phyloP scores from a whole-genome alignment of 192 early-diverging fungal species.

The Cetraspora pellucida region DNA sequence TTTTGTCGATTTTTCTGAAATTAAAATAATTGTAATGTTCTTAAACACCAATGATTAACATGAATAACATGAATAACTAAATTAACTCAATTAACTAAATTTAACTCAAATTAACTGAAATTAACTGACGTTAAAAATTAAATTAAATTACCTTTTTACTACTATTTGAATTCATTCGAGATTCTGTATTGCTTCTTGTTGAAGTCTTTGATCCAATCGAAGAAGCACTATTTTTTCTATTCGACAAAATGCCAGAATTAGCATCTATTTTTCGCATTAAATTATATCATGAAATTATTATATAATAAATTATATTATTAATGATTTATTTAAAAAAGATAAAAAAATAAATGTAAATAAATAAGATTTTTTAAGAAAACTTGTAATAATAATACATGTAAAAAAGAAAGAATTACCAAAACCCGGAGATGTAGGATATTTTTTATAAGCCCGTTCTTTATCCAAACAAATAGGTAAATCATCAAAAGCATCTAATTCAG shows the following conservation, averaged over 20 bases:
- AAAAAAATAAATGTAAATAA: no score
- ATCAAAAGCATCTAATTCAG: slow-evolving; percentile 8
- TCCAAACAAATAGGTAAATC: slow-evolving; percentile 2
- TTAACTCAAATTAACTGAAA: no score
- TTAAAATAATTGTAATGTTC: neutral
- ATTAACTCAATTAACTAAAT: no score
- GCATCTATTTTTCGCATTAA: neutral
- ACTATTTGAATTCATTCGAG: neutral
- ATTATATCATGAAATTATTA: no score
- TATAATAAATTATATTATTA: no score
- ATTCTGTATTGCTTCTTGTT: neutral
- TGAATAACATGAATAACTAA: no score
- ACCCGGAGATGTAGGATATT: neutral
- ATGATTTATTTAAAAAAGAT: no score
- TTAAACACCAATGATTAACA: no score
- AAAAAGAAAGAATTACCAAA: neutral
- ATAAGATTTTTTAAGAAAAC: no score
- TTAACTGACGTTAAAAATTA: no score
- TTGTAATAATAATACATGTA: no score
- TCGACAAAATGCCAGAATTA: neutral
- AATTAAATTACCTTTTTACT: neutral
- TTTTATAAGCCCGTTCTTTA: neutral
- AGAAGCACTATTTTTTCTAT: slow-evolving; percentile 4
- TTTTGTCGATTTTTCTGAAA: neutral
- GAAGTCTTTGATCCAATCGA: neutral